Percentiles rank a stretch among this genome's conserved stretches.
These are phyloP conservation scores for Yarrowia galli DNA, from an alignment of 1,139 yeast species.

Conservation along the genomic window DNA sequence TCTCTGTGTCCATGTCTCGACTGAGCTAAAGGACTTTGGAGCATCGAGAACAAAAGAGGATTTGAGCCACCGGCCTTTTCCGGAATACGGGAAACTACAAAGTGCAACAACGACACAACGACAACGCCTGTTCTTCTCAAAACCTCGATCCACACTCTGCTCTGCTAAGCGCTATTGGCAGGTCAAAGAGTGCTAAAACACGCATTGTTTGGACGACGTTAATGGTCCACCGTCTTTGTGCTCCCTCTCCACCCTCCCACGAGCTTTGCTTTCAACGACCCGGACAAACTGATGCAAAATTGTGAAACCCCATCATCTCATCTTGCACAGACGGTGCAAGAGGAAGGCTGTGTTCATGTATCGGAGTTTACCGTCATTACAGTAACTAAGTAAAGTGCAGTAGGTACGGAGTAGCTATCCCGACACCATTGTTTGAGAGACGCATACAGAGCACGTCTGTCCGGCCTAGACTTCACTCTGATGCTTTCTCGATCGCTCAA, in stretches of 20 bases:
- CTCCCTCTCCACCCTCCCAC: not conserved
- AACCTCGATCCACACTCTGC: not conserved
- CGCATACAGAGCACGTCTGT: not conserved
- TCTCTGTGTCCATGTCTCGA: not conserved
- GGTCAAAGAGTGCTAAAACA: slow-evolving; percentile 5
- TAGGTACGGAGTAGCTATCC: too few species aligned
- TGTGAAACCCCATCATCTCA: slow-evolving; percentile 28
- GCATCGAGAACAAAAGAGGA: not conserved
- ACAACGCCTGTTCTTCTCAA: not conserved
- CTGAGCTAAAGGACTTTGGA: not conserved
- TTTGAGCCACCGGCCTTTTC: not conserved
- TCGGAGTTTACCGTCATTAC: not conserved
- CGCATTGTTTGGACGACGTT: not conserved
- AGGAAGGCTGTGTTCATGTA: slow-evolving; percentile 10
- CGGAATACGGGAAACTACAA: slow-evolving; percentile 15
- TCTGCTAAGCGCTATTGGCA: not conserved
- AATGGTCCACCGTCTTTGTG: not conserved
- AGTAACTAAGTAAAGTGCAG: not conserved
- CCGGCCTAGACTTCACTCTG: not conserved
- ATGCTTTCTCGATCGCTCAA: not conserved
- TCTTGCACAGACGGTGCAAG: slow-evolving; percentile 17
- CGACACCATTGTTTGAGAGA: too few species aligned
- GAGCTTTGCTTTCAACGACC: too few species aligned
- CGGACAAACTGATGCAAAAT: not conserved
- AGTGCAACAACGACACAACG: not conserved